Conservation (phyloP, 345 rosid genomes). For the Luvunga scandens region DNA sequence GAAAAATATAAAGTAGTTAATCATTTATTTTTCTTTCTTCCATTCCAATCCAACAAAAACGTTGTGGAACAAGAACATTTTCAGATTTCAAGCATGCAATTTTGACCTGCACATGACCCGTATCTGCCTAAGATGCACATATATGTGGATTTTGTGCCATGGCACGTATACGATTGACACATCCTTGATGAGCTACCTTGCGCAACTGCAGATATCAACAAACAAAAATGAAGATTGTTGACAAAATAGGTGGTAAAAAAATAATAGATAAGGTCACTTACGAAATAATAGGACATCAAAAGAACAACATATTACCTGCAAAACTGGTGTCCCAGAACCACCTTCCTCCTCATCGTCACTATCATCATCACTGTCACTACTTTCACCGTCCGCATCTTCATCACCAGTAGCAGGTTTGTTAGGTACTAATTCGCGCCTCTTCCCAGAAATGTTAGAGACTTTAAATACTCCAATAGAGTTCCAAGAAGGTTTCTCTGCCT, state of each 20-base stretch:
- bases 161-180: constrained; percentile 85
- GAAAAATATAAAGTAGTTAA: background rate
- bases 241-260: background rate
- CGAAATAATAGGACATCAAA: background rate
- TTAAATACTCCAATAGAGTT: constrained; percentile 84
- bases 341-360: constrained; percentile 57
- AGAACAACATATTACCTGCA: constrained; percentile 54
- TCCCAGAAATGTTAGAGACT: constrained; percentile 72
- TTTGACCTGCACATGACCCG: constrained; percentile 85
- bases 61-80: background rate
- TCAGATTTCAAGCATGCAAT: constrained; percentile 1
- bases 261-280: background rate
- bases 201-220: constrained; percentile 49
- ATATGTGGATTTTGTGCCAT: constrained; percentile 89
- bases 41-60: background rate
- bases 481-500: constrained; percentile 81
- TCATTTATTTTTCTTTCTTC: background rate
- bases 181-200: constrained; percentile 81
- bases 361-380: constrained; percentile 75
- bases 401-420: constrained; percentile 42
- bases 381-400: constrained; percentile 54
- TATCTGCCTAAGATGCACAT: constrained; percentile 92
- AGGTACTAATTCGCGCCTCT: constrained; percentile 73
- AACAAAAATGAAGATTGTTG: constrained; percentile 9
- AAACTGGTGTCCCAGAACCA: constrained; percentile 55